Base-by-base conservation (phyloP, 148 eudicot species). In the Mesembryanthemum crystallinum region DNA sequence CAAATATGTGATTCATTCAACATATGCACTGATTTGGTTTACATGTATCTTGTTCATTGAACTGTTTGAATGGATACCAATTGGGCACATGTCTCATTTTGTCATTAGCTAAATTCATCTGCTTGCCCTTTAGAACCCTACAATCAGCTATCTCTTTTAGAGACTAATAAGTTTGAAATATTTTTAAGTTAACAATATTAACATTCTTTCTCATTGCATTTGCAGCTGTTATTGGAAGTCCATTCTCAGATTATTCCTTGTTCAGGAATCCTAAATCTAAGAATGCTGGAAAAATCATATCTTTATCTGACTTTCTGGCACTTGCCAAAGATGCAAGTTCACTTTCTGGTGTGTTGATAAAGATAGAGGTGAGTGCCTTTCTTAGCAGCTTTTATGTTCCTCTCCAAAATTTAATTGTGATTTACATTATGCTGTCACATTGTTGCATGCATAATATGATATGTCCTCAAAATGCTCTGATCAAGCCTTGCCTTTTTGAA, bases 161-260 rank as follows among this genome's bases (percentile, higher is more conserved):
- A 27, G 43, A n/a, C 11, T 7, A 6, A 18, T 3, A 52, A 14
- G 7, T 29, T 32, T 52, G n/a, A 20, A 4, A 29, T 15, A 1
- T 47, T 77, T 3, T 32, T 39, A 24, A 35, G 1, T 24, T 11
- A 6, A 4, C 12, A 9, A 54, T 58, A 17, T 60, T 12, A 29
- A 37, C 35, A 3, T 4, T 42, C 65, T 61, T 43, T 52, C 76
- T 72, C 74, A 45, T 60, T 58, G 54, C 55, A 54, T 54, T 80
- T 84, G 88, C 94, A 95, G 99, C 98, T 73, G 81, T 77, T 37
- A 90, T 92, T 55, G 69, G 66, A 17, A 95, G 82, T 32, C 87
- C 88, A 9, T 92, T 13, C 76, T 7, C 76, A 27, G 64, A n/a
- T 1, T 79, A 47, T 65, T 3, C 3, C 2, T 47, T 95, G 81